Evolutionary conservation across 495 filamentous ascomycete genomes (phyloP).

Genomic region (Hypoxylon cercidicola): DNA sequence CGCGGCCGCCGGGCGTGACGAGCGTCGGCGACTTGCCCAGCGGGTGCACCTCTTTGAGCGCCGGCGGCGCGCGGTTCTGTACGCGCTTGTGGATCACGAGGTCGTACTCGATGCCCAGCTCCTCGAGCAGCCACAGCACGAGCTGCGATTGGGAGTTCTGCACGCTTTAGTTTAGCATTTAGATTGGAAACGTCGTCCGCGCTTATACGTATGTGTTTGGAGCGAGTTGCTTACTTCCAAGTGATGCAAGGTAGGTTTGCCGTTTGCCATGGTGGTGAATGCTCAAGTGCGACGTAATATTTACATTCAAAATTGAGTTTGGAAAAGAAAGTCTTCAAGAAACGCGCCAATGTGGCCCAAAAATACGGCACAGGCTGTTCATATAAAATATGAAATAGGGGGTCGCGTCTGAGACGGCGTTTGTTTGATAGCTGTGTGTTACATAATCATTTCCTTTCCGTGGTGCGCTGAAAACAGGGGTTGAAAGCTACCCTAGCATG

Average conservation of each 20-base stretch:
- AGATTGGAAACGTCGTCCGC: too few relatives aligned
- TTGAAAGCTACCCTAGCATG: not conserved
- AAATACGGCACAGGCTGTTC: not conserved
- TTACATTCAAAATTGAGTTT: not conserved
- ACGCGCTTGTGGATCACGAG: conserved; percentile 45
- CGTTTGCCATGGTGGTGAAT: conserved; percentile 15
- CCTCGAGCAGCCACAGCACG: conserved; percentile 52
- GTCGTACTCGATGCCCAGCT: conserved; percentile 51
- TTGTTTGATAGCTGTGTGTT: conserved; percentile 13
- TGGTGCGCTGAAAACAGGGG: not conserved
- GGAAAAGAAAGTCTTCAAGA: not conserved
- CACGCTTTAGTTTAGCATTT: not conserved
- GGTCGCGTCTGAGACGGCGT: conserved; percentile 14
- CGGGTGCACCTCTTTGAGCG: conserved; percentile 31
- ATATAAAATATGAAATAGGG: not conserved
- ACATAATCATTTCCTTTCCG: not conserved
- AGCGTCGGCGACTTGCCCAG: conserved; percentile 45
- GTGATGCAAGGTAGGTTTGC: conserved; percentile 39
- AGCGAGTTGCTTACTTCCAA: conserved; percentile 22
- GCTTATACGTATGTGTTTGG: not conserved
- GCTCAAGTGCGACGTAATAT: not conserved
- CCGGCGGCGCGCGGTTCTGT: conserved; percentile 28
- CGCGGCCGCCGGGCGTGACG: conserved; percentile 37
- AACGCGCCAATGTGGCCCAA: not conserved
- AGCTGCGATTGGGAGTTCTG: conserved; percentile 51